Percentiles rank a stretch among this genome's conserved stretches.
phyloP scores from a whole-genome alignment of 805 yeast species.

The Komagataella ulmi region DNA sequence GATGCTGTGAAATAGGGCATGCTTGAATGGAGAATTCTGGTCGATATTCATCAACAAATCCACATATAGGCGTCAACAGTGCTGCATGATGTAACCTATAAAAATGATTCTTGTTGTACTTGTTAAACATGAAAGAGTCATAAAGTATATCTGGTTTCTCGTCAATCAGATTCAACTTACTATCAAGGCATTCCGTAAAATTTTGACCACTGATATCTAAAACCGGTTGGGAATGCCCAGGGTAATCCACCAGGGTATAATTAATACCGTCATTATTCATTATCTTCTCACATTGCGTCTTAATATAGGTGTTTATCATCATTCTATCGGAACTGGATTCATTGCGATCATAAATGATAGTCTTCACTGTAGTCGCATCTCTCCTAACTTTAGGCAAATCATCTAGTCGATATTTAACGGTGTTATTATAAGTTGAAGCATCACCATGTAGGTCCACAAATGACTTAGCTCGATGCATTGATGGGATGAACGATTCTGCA shows the following conservation, averaged over 20 bases:
- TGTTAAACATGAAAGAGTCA: constrained; percentile 38
- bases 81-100: constrained; percentile 2
- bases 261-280: constrained; percentile 4
- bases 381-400: background rate
- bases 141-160: background rate
- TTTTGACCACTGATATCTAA: background rate
- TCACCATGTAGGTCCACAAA: background rate
- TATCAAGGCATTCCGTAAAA: constrained; percentile 1
- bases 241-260: background rate
- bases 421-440: background rate
- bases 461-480: background rate
- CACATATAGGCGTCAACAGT: constrained; percentile 7
- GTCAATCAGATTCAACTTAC: constrained; percentile 1
- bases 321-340: background rate
- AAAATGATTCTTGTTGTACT: constrained; percentile 38
- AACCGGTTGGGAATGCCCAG: constrained; percentile 1
- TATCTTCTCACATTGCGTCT: constrained; percentile 5
- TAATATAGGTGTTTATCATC: constrained; percentile 3
- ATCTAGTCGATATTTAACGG: background rate
- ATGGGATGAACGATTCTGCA: background rate
- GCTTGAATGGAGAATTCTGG: constrained; percentile 39
- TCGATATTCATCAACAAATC: constrained; percentile 34
- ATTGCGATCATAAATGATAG: background rate
- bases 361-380: background rate
- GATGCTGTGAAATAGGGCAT: constrained; percentile 30